Base-by-base conservation (phyloP, 371 early-diverging fungal species). In the Vairimorpha necatrix region DNA sequence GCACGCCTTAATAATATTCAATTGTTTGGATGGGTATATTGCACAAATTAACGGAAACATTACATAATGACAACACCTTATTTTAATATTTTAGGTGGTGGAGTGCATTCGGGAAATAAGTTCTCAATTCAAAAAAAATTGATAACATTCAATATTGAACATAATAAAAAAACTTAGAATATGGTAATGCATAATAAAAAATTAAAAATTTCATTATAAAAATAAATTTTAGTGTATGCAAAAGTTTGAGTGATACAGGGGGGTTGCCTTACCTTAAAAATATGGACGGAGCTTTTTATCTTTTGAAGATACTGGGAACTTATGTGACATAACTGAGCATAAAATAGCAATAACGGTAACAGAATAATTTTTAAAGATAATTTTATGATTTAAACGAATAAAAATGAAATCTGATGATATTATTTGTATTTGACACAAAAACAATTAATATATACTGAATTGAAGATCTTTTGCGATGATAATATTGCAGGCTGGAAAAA, bases 391-490 rank as follows among this genome's bases (percentile, higher is more conserved):
- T 95, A 46, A 94, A 94, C 88, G 94, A 93, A 87, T 93, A 94
- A 89, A 86, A 85, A 88, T 76, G 83, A 92, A 86, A 88, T 97
- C 62, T 87, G 90, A 66, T 88, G 89, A 18, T 87, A 93, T 39
- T 96, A 97, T 89, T 75, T 87, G 81, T 86, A 87, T 11, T 91
- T 92, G 80, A 87, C 90, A 79, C 85, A 88, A 54, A 88, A 93
- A 65, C 96, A 93, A 93, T 66, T 60, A 69, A 67, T n/a, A 89
- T 88, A 85, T 84, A 91, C 73, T 92, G 93, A 75, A 92, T 98
- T 81, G 98, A 98, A 87, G 98, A 98, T 88, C 96, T 96, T 73
- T 96, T 96, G 93, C 85, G 96, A 98, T 88, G 94, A 94, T 87
- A 96, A 98, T 88, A 94, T 90, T 90, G 89, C 88, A 48, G 89